These are phyloP conservation scores for Alternaria tenuissima DNA, from an alignment of 2,329 filamentous ascomycete species.

Conservation along the genomic window DNA sequence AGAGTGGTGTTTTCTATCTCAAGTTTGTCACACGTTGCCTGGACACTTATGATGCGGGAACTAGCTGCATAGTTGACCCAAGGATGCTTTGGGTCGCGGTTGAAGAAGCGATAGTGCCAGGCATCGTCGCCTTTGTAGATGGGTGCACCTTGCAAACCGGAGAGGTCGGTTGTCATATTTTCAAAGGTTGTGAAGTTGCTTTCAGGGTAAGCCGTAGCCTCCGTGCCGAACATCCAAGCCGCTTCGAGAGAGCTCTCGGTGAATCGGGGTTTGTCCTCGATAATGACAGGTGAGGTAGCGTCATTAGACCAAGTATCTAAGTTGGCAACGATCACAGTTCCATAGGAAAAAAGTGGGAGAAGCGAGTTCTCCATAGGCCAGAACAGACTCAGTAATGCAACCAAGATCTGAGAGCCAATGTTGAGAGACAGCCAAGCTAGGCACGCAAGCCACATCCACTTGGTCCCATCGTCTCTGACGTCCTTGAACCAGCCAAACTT, in stretches of 20 bases:
- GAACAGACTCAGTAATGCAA: conserved; percentile 45
- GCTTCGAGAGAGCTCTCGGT: conserved; percentile 30
- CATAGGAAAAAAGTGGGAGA: conserved; percentile 36
- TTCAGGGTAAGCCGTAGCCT: conserved; percentile 16
- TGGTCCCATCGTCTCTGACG: conserved; percentile 40
- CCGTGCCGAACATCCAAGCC: conserved; percentile 43
- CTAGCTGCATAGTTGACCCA: conserved; percentile 42
- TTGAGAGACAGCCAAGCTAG: conserved; percentile 44
- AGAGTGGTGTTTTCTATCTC: conserved; percentile 15
- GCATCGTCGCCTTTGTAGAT: conserved; percentile 32
- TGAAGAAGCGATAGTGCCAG: conserved; percentile 45
- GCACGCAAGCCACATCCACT: conserved; percentile 46
- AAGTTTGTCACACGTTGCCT: conserved; percentile 34
- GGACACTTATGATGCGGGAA: conserved; percentile 30
- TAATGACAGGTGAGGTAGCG: too few species aligned
- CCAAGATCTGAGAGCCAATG: conserved; percentile 45
- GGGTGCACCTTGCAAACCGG: conserved; percentile 27
- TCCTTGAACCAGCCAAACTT: conserved; percentile 42
- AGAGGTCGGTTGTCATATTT: too few species aligned
- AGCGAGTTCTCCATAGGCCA: conserved; percentile 41
- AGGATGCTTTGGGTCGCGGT: conserved; percentile 40
- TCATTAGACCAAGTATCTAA: too few species aligned
- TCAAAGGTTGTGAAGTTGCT: too few species aligned
- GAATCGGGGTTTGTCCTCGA: background rate
- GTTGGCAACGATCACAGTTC: conserved; percentile 25